Evolutionary conservation across 352 stramenopile species (phyloP), one percentile per base, ranked within the genome.

Genomic region (Phytophthora megakarya): DNA sequence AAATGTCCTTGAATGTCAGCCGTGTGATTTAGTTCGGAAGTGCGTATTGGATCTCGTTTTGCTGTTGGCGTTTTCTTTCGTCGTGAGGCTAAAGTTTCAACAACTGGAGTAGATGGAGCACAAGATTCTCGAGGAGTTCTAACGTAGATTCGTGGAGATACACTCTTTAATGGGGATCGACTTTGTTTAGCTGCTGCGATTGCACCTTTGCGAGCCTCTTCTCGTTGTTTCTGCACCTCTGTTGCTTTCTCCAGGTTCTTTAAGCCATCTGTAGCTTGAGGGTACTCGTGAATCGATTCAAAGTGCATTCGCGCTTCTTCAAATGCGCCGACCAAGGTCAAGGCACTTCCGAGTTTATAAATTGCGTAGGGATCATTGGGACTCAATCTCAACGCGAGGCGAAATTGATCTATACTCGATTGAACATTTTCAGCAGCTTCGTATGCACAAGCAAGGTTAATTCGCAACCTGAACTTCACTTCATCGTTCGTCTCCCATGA

Each of bases 371-470:
- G 50, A 39, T 91, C 80, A 1, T 72, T 45, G 8, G 73, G 66
- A 7, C 82, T 81, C 39, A 89, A 50, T 7, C 51, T 21, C 11
- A 90, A 54, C 15, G 84, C 84, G 0, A 62, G 46, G 16, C 71
- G 63, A 44, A 93, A 86, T 18, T 82, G 63, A 15, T 63, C 43
- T 13, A 78, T 56, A 59, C 76, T 86, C 0, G 61, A 69, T 11
- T 32, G 15, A 1, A 84, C 62, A 22, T 81, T 71, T 13, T 78
- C 48, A 10, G 73, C 73, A 28, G 73, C 66, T 55, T 90, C 75
- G 52, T 79, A 81, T 6, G 80, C 79, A 26, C 80, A 90, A 10
- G 75, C 84, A n/a, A 92, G 53, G 33, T 93, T 91, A 25, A 93
- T 72, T 8, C 78, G 75, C 45, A 93, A 52, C 3, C 80, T 74